Conservation (phyloP, 805 yeast genomes). For the Monosporozyma yasuniensis region DNA sequence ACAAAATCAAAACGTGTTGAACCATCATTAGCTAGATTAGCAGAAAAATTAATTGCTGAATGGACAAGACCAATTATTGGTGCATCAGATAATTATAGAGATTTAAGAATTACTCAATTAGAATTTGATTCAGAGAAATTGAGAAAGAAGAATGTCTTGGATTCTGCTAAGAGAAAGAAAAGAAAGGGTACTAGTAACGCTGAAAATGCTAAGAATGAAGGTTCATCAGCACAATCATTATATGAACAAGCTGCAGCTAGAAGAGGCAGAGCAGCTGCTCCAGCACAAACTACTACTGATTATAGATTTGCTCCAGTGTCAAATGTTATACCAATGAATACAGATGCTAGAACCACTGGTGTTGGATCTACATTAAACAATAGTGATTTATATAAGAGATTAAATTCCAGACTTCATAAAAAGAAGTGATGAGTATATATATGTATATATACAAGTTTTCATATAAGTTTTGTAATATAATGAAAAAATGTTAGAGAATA, state of each 20-base stretch:
- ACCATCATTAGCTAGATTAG: conserved; percentile 73
- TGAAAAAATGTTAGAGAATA: no score
- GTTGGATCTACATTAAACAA: conserved; percentile 44
- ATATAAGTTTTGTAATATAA: neutral
- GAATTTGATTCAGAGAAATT: conserved; percentile 56
- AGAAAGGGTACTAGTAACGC: conserved; percentile 10
- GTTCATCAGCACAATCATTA: conserved; percentile 43
- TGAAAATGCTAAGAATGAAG: conserved; percentile 5
- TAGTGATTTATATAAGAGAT: conserved; percentile 75
- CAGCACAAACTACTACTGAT: conserved; percentile 81
- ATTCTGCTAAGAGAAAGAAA: conserved; percentile 28
- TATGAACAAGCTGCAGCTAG: conserved; percentile 88
- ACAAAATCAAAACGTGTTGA: conserved; percentile 87
- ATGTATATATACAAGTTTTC: neutral
- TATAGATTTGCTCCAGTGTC: conserved; percentile 86
- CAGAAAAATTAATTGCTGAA: conserved; percentile 85
- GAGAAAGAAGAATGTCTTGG: conserved; percentile 30
- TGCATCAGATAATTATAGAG: conserved; percentile 88
- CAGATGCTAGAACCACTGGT: conserved; percentile 37
- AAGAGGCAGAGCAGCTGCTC: conserved; percentile 91
- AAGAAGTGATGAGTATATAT: conserved; percentile 11
- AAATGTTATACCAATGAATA: conserved; percentile 35
- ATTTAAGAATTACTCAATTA: conserved; percentile 61
- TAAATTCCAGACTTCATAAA: conserved; percentile 40
- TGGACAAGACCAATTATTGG: conserved; percentile 99